phyloP scores from a whole-genome alignment of 1,284 basidiomycete genomes.

The Leucoagaricus sp. region DNA sequence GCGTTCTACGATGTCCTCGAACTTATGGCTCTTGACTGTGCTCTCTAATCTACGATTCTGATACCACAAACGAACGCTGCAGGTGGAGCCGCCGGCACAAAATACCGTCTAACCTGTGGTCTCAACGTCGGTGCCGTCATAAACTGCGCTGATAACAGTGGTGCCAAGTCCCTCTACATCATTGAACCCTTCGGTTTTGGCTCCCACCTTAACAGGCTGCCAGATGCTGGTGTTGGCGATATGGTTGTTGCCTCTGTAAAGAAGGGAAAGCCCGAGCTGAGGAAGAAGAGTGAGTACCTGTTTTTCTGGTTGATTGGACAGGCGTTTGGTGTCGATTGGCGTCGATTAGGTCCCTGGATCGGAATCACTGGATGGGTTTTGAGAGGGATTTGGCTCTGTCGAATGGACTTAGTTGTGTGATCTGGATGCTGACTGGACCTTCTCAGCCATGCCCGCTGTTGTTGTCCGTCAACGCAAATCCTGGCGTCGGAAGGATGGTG shows the following conservation, averaged over 20 bases:
- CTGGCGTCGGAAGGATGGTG: conserved; percentile 97
- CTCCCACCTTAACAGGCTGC: conserved; percentile 95
- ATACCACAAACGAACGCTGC: not conserved
- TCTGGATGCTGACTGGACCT: conserved; percentile 4
- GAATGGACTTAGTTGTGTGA: not conserved
- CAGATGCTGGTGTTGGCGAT: conserved; percentile 97
- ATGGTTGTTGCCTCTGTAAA: conserved; percentile 99
- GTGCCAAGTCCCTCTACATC: conserved; percentile 93
- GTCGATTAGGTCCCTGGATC: not conserved
- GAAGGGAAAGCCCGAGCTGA: conserved; percentile 99
- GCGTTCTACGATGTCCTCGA: not conserved
- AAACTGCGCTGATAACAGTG: conserved; percentile 99
- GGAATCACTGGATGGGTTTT: not conserved
- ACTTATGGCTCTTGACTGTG: not conserved
- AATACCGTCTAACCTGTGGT: conserved; percentile 97
- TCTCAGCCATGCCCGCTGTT: conserved; percentile 94
- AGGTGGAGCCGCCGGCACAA: conserved; percentile 78
- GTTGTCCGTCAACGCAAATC: conserved; percentile 98
- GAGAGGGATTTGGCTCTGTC: not conserved
- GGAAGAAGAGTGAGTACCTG: conserved; percentile 91
- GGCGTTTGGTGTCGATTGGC: not conserved
- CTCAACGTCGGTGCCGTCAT: conserved; percentile 98
- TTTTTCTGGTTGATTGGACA: too few relatives aligned
- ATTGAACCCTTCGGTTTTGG: conserved; percentile 94
- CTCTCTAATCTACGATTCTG: not conserved